phyloP scores from a whole-genome alignment of 208 protist genomes.

The Crithidia fasciculata region DNA sequence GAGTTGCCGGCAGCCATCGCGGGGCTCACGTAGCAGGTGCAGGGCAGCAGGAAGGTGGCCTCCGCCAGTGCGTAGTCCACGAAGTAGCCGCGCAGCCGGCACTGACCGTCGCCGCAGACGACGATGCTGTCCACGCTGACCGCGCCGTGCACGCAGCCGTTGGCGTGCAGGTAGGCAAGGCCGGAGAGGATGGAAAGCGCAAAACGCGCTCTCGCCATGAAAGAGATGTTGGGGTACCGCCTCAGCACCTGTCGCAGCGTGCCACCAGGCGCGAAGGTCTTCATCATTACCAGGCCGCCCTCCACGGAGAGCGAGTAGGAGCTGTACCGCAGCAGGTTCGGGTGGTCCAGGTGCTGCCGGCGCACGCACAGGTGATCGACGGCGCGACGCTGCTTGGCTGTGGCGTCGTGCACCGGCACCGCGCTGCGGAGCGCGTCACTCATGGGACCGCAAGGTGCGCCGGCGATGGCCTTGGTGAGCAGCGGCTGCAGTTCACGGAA shows the following conservation, averaged over 20 bases:
- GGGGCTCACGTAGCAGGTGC: conserved; percentile 68
- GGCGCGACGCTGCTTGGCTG: too few species aligned
- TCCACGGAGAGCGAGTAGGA: conserved; percentile 10
- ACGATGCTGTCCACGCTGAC: conserved; percentile 75
- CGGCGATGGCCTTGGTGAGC: too few species aligned
- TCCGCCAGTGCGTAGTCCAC: conserved; percentile 2
- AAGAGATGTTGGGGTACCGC: conserved; percentile 30
- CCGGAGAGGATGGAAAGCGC: conserved; percentile 51
- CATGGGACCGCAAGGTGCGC: too few species aligned
- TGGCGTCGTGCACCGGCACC: too few species aligned
- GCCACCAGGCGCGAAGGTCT: conserved; percentile 45
- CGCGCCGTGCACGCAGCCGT: conserved; percentile 61
- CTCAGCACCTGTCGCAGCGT: conserved; percentile 30
- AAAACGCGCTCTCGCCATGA: conserved; percentile 39
- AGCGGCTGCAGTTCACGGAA: too few species aligned
- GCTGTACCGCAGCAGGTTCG: conserved; percentile 8
- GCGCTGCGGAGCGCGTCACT: too few species aligned
- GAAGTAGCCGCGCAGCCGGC: conserved; percentile 66
- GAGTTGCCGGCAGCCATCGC: conserved; percentile 55
- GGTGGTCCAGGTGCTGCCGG: conserved; percentile 7
- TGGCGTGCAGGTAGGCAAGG: conserved; percentile 62
- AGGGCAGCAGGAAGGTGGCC: conserved; percentile 32
- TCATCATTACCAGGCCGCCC: conserved; percentile 25
- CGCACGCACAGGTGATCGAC: neutral
- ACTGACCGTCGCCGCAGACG: conserved; percentile 53